Evolutionary conservation across 441 rosid species (phyloP), one percentile per base, ranked within the genome.

Genomic region (Rhodomyrtus psidioides): DNA sequence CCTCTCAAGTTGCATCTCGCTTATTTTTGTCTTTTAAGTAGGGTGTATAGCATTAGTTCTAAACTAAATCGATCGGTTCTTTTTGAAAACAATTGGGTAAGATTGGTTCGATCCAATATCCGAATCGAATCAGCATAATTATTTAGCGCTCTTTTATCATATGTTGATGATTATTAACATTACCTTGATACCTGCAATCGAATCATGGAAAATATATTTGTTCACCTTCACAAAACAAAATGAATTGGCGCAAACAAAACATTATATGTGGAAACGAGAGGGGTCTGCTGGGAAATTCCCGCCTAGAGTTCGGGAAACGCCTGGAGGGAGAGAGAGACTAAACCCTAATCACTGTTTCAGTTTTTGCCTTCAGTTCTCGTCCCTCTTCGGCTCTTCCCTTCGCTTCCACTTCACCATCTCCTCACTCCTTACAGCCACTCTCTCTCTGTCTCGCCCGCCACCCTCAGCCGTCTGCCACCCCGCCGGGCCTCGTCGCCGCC

Each of bases 41-140:
- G 2, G 9, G 10, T 7, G 2, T 14, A 15, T 6, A 59, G 27
- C 21, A 3, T 8, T 2, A 6, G 6, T 27, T 59, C 39, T n/a
- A 27, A 59, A 16, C 0, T 59, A 4, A 59, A 59, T 0, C 0
- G 17, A n/a, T 0, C 9, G 0, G 9, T 27, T 27, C 21, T 27
- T 27, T 59, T 9, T 1, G 6, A 59, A 27, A 59, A 0, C 0
- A 5, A 59, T 59, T 0, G 5, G 28, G 3, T 58, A n/a, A 12
- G 7, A 4, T 2, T 3, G 1, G 4, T 59, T 27, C 2, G 12
- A 27, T 30, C 9, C 14, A 1, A 17, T 34, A 2, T 0, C 0
- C 1, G 3, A 30, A 4, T 9, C 4, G 26, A 65, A 2, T 1
- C 0, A 34, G 34, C 34, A 4, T 34, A 34, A 34, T 4, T 34